A percentile compares a stretch with the other conserved stretches of the same genome.
phyloP scores from a whole-genome alignment of 495 filamentous ascomycete genomes.

The Trichoderma gamsii region DNA sequence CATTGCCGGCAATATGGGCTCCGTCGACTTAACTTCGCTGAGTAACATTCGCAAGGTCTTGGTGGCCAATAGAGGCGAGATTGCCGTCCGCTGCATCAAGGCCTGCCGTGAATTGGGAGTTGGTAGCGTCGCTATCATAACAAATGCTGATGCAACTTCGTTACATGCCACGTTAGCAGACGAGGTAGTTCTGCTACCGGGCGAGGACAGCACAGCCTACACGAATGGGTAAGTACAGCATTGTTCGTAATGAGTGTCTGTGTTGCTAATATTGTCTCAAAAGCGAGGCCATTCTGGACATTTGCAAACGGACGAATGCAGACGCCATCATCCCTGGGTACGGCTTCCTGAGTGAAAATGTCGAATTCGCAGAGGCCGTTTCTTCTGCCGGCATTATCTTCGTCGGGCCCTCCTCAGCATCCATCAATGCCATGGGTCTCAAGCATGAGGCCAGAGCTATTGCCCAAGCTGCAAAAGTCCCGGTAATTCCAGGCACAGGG shows the following conservation, averaged over 20 bases:
- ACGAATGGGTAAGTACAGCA: conserved; percentile 21
- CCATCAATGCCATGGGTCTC: conserved; percentile 50
- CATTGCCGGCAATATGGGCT: too few relatives aligned
- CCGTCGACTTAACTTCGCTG: too few relatives aligned
- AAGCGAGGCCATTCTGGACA: conserved; percentile 23
- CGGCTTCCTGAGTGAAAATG: conserved; percentile 53
- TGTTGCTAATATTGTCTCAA: conserved; percentile 15
- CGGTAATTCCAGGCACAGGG: conserved; percentile 22
- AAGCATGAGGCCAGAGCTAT: conserved; percentile 50
- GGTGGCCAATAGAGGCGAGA: conserved; percentile 53
- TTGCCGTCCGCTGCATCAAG: conserved; percentile 44
- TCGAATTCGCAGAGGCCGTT: conserved; percentile 46
- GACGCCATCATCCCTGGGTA: conserved; percentile 28
- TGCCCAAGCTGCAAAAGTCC: conserved; percentile 19
- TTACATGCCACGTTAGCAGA: conserved; percentile 50
- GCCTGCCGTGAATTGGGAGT: conserved; percentile 39
- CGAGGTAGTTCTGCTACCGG: conserved; percentile 32
- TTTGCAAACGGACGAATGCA: conserved; percentile 19
- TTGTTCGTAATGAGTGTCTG: not conserved
- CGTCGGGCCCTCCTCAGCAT: conserved; percentile 47
- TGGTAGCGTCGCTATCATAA: conserved; percentile 49
- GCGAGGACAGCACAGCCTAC: conserved; percentile 23
- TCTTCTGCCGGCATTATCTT: conserved; percentile 46
- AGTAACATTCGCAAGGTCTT: conserved; percentile 19
- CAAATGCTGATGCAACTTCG: conserved; percentile 49